phyloP scores from a whole-genome alignment of 2,329 filamentous ascomycete genomes.

The Trichophyton simii region DNA sequence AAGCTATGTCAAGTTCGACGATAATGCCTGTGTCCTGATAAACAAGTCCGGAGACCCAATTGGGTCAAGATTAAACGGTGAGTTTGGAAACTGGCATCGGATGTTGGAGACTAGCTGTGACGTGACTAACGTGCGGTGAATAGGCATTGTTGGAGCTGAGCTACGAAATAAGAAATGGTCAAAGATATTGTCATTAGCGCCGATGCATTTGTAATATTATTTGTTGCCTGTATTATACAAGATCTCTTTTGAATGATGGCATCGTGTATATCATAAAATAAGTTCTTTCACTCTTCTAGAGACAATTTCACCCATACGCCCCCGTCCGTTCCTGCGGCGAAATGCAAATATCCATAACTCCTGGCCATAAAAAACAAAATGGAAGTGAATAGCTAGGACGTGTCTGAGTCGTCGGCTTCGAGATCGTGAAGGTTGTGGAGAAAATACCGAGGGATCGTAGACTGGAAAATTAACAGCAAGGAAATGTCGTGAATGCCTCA shows the following conservation, averaged over 20 bases:
- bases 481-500: slow-evolving; percentile 15
- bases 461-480: neutral
- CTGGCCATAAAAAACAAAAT: neutral
- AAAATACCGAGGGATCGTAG: neutral
- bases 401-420: neutral
- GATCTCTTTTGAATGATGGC: neutral
- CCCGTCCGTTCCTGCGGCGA: neutral
- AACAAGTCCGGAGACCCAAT: slow-evolving; percentile 96
- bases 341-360: neutral
- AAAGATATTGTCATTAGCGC: slow-evolving; percentile 92
- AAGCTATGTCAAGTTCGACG: slow-evolving; percentile 82
- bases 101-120: neutral
- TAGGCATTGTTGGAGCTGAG: slow-evolving; percentile 77
- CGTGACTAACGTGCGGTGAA: slow-evolving; percentile 6
- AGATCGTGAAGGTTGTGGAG: neutral
- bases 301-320: neutral
- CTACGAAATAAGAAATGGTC: slow-evolving; percentile 90
- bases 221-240: slow-evolving; percentile 2
- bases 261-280: neutral
- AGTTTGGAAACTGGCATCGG: slow-evolving; percentile 16
- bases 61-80: slow-evolving; percentile 75
- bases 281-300: neutral
- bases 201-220: slow-evolving; percentile 54
- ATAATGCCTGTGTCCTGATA: slow-evolving; percentile 94
- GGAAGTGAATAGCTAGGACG: neutral